Conservation (phyloP, 1,139 yeast genomes). For the Lodderomyces margitis region DNA sequence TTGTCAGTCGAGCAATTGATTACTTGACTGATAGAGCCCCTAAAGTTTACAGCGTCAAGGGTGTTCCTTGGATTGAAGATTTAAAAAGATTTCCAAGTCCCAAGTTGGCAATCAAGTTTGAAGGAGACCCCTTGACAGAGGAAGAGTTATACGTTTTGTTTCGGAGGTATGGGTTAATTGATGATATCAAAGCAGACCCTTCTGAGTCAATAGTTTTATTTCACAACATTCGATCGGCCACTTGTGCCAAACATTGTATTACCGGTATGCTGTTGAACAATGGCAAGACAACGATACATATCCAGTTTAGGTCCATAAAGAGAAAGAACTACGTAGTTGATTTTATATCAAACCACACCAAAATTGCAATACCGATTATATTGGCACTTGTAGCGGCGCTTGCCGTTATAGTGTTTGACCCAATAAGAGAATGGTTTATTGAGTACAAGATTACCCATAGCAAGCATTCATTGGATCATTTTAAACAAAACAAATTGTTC, state of each 20-base stretch:
- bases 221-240: constrained; percentile 58
- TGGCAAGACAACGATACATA: constrained; percentile 59
- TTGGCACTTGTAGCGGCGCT: constrained; percentile 57
- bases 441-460: constrained; percentile 64
- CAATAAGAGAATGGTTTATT: constrained; percentile 81
- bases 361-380: constrained; percentile 66
- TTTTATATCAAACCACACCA: constrained; percentile 70
- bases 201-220: constrained; percentile 54
- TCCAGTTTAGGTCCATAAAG: constrained; percentile 62
- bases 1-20: constrained; percentile 19
- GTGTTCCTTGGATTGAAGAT: constrained; percentile 96
- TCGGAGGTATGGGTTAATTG: constrained; percentile 82
- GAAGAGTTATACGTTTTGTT: constrained; percentile 81
- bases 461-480: constrained; percentile 28
- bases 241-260: constrained; percentile 86
- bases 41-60: constrained; percentile 71
- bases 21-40: constrained; percentile 28
- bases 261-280: constrained; percentile 67
- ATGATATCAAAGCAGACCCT: constrained; percentile 50
- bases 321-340: constrained; percentile 53
- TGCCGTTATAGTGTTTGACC: constrained; percentile 88
- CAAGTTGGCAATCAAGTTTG: constrained; percentile 63
- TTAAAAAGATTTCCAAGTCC: constrained; percentile 71
- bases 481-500: constrained; percentile 31
- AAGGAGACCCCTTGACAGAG: constrained; percentile 73